Conservation (phyloP, 495 filamentous ascomycete genomes). For the Durotheca rogersii region DNA sequence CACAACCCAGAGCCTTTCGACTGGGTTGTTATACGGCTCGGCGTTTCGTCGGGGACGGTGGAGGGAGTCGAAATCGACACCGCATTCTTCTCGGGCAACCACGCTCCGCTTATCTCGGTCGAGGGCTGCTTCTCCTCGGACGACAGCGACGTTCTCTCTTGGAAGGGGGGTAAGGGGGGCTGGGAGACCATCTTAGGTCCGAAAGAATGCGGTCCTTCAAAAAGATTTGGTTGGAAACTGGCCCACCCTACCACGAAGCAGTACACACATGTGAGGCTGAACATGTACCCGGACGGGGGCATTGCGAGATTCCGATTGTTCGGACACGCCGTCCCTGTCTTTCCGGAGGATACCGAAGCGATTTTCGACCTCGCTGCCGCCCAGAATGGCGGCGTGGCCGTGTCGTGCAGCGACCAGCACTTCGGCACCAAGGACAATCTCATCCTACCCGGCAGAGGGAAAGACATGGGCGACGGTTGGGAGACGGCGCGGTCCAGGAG, state of each 20-base stretch:
- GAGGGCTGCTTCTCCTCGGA: conserved; percentile 69
- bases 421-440: conserved; percentile 83
- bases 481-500: conserved; percentile 80
- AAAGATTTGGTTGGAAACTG: conserved; percentile 79
- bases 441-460: conserved; percentile 78
- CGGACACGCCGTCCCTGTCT: conserved; percentile 73
- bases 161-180: conserved; percentile 53
- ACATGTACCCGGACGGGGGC: conserved; percentile 95
- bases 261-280: conserved; percentile 81
- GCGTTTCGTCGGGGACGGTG: conserved; percentile 73
- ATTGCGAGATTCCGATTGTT: conserved; percentile 84
- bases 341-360: conserved; percentile 58
- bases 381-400: conserved; percentile 74
- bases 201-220: conserved; percentile 71
- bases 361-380: conserved; percentile 83
- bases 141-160: conserved; percentile 60
- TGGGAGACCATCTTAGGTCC: conserved; percentile 75
- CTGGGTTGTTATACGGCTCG: conserved; percentile 80
- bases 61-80: conserved; percentile 86
- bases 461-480: conserved; percentile 95
- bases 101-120: conserved; percentile 79
- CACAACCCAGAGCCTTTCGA: conserved; percentile 80
- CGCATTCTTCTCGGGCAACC: conserved; percentile 82
- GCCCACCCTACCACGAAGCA: conserved; percentile 56
- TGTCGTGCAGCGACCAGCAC: conserved; percentile 80